Evolutionary conservation across 768 basidiomycete genomes (phyloP), one percentile per base, ranked within the genome.

Genomic region (Rhizopogon vesiculosus): DNA sequence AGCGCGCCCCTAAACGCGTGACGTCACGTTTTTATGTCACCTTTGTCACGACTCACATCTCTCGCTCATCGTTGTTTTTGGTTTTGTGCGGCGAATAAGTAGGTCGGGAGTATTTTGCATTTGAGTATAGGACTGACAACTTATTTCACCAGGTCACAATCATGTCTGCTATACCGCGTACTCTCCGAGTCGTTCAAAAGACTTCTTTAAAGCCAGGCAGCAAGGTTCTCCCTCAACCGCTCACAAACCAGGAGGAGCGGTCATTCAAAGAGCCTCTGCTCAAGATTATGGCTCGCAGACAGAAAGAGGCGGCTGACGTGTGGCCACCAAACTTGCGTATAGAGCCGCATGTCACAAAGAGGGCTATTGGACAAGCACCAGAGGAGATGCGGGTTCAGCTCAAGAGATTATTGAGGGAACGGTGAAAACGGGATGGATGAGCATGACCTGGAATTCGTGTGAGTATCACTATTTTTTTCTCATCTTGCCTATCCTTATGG

Each of bases 251-350:
- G 43, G 64, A 68, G 51, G 62, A 67, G 45, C 63, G 62, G 29
- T 53, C 59, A 7, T 49, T 63, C 31, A 73, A 69, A 59, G 60
- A 61, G 28, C 64, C 78, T 0, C 69, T 82, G 42, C 70, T 80
- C 53, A 72, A 76, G 57, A 60, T 71, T 16, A 73, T 83, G 42
- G 66, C 70, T 54, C 68, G 73, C 53, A 72, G 71, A 29, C 72
- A 78, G 62, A 60, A 64, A 22, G 69, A 69, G 29, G 66, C 72
- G 0, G 77, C 76, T 3, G 64, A 64, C 9, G 59, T 60, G n/a
- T 82, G 74, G 69, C 81, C 81, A 2, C 58, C 65, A 28, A 82
- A 82, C 52, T 68, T 82, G 45, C 77, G 81, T 39, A 75, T 82
- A 41, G 80, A 83, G 61, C 75, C 78, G 1, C 56, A 74, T 42